These are phyloP conservation scores for Suillus hirtellus DNA, from an alignment of 768 basidiomycete genomes.

Conservation along the genomic window DNA sequence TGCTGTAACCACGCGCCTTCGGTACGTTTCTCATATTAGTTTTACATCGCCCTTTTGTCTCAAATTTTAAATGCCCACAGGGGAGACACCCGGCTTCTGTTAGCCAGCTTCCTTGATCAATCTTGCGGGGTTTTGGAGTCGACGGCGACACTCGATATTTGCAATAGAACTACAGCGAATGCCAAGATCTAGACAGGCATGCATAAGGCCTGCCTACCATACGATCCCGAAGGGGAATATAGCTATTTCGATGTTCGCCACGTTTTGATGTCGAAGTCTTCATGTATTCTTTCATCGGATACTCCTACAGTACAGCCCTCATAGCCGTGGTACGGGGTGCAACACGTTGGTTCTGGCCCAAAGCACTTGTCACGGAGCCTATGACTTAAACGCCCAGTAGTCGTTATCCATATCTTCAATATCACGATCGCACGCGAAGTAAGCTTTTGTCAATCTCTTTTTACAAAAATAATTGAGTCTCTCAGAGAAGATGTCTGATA, in stretches of 20 bases:
- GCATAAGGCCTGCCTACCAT: neutral
- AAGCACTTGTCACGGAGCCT: neutral
- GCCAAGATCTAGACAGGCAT: neutral
- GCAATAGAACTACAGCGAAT: neutral
- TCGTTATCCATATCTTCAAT: neutral
- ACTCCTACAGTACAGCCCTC: neutral
- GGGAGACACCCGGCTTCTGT: neutral
- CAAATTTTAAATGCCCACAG: neutral
- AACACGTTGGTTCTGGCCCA: neutral
- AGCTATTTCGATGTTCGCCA: neutral
- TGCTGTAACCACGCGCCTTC: neutral
- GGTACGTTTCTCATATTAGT: neutral
- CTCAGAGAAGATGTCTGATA: conserved; percentile 11
- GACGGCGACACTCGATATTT: neutral
- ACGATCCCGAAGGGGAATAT: neutral
- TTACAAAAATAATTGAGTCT: neutral
- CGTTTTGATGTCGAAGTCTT: conserved; percentile 6
- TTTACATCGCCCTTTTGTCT: neutral
- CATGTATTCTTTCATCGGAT: neutral
- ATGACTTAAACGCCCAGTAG: neutral
- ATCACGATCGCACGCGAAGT: neutral
- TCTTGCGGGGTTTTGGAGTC: neutral
- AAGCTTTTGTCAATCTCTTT: neutral
- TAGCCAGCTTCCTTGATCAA: neutral
- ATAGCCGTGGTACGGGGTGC: neutral